phyloP scores from a whole-genome alignment of 169 alveolate species.

The Cryptosporidium ryanae region DNA sequence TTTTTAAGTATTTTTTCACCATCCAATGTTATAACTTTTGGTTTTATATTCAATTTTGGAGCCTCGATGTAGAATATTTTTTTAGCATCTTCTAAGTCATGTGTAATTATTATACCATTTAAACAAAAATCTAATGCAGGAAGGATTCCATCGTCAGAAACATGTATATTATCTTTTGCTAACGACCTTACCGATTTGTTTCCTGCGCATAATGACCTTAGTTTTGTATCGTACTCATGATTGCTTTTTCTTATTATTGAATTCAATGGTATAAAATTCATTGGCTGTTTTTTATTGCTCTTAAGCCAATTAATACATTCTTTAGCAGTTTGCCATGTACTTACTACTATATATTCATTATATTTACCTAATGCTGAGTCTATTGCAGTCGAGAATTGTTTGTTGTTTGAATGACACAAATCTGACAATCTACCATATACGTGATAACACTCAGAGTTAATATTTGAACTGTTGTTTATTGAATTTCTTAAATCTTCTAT shows the following conservation, averaged over 20 bases:
- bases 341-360: constrained; percentile 37
- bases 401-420: constrained; percentile 65
- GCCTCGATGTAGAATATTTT: constrained; percentile 61
- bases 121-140: constrained; percentile 43
- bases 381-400: constrained; percentile 19
- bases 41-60: constrained; percentile 35
- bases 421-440: constrained; percentile 62
- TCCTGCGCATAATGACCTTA: constrained; percentile 35
- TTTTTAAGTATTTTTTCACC: constrained; percentile 67
- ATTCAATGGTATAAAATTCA: constrained; percentile 54
- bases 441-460: neutral
- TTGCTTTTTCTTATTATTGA: constrained; percentile 10
- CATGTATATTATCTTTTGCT: constrained; percentile 63
- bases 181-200: constrained; percentile 39
- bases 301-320: constrained; percentile 52
- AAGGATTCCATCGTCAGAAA: constrained; percentile 57
- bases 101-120: constrained; percentile 32
- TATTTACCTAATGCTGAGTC: constrained; percentile 54
- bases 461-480: neutral
- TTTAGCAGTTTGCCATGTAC: constrained; percentile 58
- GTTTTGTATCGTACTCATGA: constrained; percentile 13
- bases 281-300: constrained; percentile 22
- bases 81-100: constrained; percentile 40
- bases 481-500: constrained; percentile 62
- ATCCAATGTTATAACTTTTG: constrained; percentile 52